Evolutionary conservation across 768 basidiomycete species (phyloP), one percentile per base, ranked within the genome.

Genomic region (Lactarius vividus): DNA sequence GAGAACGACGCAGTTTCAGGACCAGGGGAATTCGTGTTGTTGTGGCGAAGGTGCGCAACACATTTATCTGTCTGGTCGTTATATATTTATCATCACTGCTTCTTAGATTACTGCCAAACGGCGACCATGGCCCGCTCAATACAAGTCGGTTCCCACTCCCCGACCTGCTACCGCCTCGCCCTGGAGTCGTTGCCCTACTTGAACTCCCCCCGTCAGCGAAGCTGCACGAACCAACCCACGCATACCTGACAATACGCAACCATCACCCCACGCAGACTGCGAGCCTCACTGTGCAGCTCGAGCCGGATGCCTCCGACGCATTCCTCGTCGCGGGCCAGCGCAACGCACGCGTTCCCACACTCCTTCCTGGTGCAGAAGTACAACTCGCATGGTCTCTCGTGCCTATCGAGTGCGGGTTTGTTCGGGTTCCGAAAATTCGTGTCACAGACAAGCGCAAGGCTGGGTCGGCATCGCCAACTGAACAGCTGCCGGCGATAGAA

Each of bases 271-370:
- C 79, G 9, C 83, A 86, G 40, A 84, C 92, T 2, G 88, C 89
- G 0, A 87, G 87, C 68, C 75, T 96, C 39, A 79, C 84, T 13
- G 81, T 94, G 10, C 84, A 88, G 39, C 80, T 95, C 33, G 94
- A 96, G 61, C 81, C 86, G 1, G 87, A 88, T 66, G 66, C 77
- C 0, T 76, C 82, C 15, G 91, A 92, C 49, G 80, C 82, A n/a
- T 96, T 97, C 75, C 85, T 95, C 18, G 84, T 94, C 52, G 84
- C 91, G 3, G 95, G 96, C 0, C 73, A 90, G 40, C 80, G 91
- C 56, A 83, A 79, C 57, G 85, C 86, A 3, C 83, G 86, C 11
- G 69, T 93, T 10, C 87, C 92, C 2, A 76, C 89, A 54, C 77
- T 98, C n/a, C 78, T 91, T 52, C 89, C 94, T 0, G 88, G 88